Percentiles rank a stretch among this genome's conserved stretches.
These are phyloP conservation scores for Fusarium pilosicola DNA, from an alignment of 2,329 filamentous ascomycete species.

Conservation along the genomic window DNA sequence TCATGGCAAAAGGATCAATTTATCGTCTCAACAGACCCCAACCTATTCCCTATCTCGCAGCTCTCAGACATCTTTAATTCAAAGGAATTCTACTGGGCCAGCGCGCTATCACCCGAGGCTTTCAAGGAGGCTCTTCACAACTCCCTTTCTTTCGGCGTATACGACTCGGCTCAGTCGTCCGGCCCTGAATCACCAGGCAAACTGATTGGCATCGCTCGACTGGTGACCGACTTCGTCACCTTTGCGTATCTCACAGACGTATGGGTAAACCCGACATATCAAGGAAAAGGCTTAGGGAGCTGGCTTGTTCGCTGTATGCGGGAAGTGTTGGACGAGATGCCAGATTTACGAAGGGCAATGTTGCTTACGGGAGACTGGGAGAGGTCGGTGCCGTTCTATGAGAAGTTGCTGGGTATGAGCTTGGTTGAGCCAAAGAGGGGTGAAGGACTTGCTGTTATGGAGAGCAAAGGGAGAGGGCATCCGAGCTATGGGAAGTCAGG, in stretches of 20 bases:
- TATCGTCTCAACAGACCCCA: constrained; percentile 64
- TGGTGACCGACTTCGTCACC: constrained; percentile 72
- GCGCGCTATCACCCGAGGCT: constrained; percentile 54
- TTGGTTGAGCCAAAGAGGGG: constrained; percentile 37
- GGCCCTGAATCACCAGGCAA: background rate
- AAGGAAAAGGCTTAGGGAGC: constrained; percentile 66
- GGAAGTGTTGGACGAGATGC: constrained; percentile 62
- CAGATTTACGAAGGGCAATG: constrained; percentile 63
- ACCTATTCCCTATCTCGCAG: constrained; percentile 58
- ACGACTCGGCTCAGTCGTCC: constrained; percentile 37
- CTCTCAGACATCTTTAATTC: constrained; percentile 61
- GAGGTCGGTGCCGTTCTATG: constrained; percentile 48
- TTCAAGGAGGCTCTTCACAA: constrained; percentile 60
- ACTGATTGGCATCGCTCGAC: constrained; percentile 51
- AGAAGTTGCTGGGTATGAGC: constrained; percentile 46
- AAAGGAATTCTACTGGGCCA: constrained; percentile 65
- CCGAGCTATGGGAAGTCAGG: constrained; percentile 3
- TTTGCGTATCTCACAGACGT: constrained; percentile 73
- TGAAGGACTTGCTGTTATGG: constrained; percentile 44
- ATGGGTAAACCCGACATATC: constrained; percentile 65
- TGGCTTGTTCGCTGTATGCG: constrained; percentile 69
- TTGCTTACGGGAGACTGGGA: constrained; percentile 56
- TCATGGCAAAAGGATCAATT: constrained; percentile 59
- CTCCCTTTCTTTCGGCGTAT: constrained; percentile 67
- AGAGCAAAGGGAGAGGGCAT: constrained; percentile 39